Percentiles rank a stretch among this genome's conserved stretches.
Evolutionary conservation across 352 stramenopile genomes (phyloP).

Genomic region (Phytopythium kandeliae): DNA sequence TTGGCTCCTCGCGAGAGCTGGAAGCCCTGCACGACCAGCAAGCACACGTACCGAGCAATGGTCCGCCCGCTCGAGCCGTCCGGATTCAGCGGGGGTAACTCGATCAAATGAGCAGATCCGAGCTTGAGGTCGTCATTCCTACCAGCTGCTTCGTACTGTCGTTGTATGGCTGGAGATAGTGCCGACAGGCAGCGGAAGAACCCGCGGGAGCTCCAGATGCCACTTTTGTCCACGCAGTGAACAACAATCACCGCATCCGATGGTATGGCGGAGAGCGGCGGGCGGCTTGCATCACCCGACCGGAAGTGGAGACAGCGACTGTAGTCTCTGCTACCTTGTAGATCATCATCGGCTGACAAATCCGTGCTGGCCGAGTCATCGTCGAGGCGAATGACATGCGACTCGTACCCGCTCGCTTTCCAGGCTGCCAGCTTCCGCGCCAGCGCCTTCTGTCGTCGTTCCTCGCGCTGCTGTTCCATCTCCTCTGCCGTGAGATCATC

Average conservation of each 20-base stretch:
- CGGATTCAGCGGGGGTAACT: constrained; percentile 14
- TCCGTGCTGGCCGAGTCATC: constrained; percentile 7
- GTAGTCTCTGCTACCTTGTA: constrained; percentile 6
- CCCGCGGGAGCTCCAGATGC: constrained; percentile 61
- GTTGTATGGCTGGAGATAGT: constrained; percentile 44
- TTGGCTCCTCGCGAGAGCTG: constrained; percentile 17
- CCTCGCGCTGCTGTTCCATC: constrained; percentile 26
- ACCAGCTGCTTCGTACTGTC: constrained; percentile 53
- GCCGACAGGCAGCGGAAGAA: constrained; percentile 62
- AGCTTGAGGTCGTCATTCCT: constrained; percentile 66
- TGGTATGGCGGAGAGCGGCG: constrained; percentile 14
- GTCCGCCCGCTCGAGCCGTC: constrained; percentile 1
- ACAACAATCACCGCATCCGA: constrained; percentile 39
- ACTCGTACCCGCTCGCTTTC: constrained; percentile 59
- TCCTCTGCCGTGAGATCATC: constrained; percentile 33
- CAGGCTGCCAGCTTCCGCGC: constrained; percentile 52
- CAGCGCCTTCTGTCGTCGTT: constrained; percentile 31
- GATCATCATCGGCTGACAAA: background rate
- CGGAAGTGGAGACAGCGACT: constrained; percentile 34
- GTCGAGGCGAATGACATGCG: constrained; percentile 25
- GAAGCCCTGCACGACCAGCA: constrained; percentile 71
- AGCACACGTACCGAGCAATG: constrained; percentile 45
- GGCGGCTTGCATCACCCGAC: constrained; percentile 52
- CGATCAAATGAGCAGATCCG: constrained; percentile 63
- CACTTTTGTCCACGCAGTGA: constrained; percentile 75